Evolutionary conservation across 768 basidiomycete genomes (phyloP), one percentile per base, ranked within the genome.

Genomic region (Amanita subjunquillea): DNA sequence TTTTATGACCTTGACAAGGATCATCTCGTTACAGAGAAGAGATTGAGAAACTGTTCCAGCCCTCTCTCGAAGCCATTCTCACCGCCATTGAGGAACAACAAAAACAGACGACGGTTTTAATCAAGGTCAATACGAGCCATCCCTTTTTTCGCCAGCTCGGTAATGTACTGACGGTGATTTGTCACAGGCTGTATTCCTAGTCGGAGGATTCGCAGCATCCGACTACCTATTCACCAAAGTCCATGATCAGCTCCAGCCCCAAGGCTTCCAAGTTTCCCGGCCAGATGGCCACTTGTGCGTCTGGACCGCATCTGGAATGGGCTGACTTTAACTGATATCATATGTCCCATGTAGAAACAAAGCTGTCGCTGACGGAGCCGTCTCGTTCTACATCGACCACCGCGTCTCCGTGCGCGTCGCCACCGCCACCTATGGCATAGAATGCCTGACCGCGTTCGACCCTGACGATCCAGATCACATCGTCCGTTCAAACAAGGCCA

Each of bases 171-270:
- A 25, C 23, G 13, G 34, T 4, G 29, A 15, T 40, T 9, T 42
- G 22, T 5, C 39, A 4, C 25, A 74, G 74, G 66, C 69, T 23
- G 68, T 74, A 23, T 67, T 75, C 30, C 70, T 83, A 1, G 79
- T 82, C 3, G 80, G 80, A 22, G 80, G 79, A 0, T 82, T 81
- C 59, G 74, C 77, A 12, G 77, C 78, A 1, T 80, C 74, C 53
- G 75, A 79, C 48, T 81, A 74, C 69, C 59, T 82, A n/a, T 76
- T 70, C 57, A 60, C 63, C 2, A 65, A 67, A 45, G 69, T 82
- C 2, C 70, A 70, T 38, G 62, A 59, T 48, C 58, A 64, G 4
- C 63, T 82, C 8, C 64, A 65, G 4, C 56, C 64, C 1, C 58
- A 67, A 0, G 69, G 71, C n/a, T 58, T 78, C 42, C 66, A 62